A percentile compares a stretch with the other conserved stretches of the same genome.
Conservation (phyloP, 2,329 filamentous ascomycete species). For the Cladophialophora immunda region DNA sequence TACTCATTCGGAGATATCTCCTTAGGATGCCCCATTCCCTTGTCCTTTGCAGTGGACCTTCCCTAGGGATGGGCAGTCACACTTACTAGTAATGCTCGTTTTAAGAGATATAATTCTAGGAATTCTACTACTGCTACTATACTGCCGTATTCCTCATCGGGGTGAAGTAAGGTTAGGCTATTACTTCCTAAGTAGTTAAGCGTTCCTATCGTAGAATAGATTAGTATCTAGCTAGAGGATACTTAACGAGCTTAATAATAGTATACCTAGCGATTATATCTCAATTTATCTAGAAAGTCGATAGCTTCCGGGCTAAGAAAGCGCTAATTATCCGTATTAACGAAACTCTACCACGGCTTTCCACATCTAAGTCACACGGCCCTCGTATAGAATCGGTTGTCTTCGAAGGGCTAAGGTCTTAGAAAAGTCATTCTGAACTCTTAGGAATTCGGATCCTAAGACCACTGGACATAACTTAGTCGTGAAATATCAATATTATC, state of each 20-base stretch:
- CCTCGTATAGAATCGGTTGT: too few species aligned
- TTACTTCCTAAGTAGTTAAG: slow-evolving; percentile 95
- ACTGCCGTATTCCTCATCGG: slow-evolving; percentile 77
- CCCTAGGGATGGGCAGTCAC: not conserved
- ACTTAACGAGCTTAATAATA: not conserved
- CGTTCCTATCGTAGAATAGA: slow-evolving; percentile 73
- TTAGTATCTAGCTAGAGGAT: slow-evolving; percentile 37
- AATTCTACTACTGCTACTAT: slow-evolving; percentile 43
- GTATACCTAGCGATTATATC: slow-evolving; percentile 94
- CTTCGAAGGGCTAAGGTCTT: too few species aligned
- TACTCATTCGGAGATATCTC: not conserved
- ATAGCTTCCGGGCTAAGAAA: slow-evolving; percentile 97
- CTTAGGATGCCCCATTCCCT: not conserved
- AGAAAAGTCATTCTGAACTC: too few species aligned
- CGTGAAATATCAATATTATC: too few species aligned
- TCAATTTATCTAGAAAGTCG: slow-evolving; percentile 96
- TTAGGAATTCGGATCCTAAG: too few species aligned
- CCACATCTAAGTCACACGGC: too few species aligned
- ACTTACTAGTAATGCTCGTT: not conserved
- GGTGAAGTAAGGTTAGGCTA: slow-evolving; percentile 95
- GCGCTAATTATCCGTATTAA: slow-evolving; percentile 94
- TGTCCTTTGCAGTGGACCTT: not conserved
- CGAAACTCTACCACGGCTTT: slow-evolving; percentile 98
- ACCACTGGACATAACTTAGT: too few species aligned
- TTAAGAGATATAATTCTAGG: slow-evolving; percentile 49